Evolutionary conservation across 176 grass and related monocot species (phyloP), one percentile per base, ranked within the genome.

Genomic region (Echinochloa phyllopogon): DNA sequence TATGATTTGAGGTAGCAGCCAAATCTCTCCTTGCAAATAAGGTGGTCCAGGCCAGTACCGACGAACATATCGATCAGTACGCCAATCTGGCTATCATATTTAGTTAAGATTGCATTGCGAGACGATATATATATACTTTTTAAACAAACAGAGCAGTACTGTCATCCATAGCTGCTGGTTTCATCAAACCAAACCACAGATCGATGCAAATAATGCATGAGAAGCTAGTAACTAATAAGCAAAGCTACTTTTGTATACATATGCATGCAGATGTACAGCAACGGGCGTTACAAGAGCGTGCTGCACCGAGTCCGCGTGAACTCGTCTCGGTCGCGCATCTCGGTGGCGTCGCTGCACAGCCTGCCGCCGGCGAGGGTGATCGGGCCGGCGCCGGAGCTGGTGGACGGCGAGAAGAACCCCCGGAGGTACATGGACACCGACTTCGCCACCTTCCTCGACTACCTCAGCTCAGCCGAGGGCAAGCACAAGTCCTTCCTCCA

Each of bases 401-500:
- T 92, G n/a, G 41, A 92, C 16, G 85, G 60, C 12, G 60, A 27
- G 0, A 44, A 11, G 8, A 89, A 67, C 64, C 88, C 88, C 3
- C 44, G 48, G 82, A 65, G 25, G 71, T 95, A 91, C 76, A 89
- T 77, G 90, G 93, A 95, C 88, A 92, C 93, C 0, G 88, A 95
- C 86, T 91, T 95, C 82, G 65, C 88, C 17, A 59, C 85, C 1
- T 95, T 95, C 88, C 86, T 95, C 21, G 48, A 52, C 6, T 90
- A 92, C 80, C 74, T 95, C 10, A 73, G 83, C 53, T 85, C 90
- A 0, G 61, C 61, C 8, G 93, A 91, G 41, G 67, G 62, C 9
- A 91, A 92, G 76, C 77, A 90, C 75, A 95, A 91, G 90, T 87
- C 81, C 50, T 95, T 95, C 80, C 90, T 92, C 21, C 79, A 92